phyloP scores from a whole-genome alignment of 305 asterid genomes.

The Fraxinus platypoda region DNA sequence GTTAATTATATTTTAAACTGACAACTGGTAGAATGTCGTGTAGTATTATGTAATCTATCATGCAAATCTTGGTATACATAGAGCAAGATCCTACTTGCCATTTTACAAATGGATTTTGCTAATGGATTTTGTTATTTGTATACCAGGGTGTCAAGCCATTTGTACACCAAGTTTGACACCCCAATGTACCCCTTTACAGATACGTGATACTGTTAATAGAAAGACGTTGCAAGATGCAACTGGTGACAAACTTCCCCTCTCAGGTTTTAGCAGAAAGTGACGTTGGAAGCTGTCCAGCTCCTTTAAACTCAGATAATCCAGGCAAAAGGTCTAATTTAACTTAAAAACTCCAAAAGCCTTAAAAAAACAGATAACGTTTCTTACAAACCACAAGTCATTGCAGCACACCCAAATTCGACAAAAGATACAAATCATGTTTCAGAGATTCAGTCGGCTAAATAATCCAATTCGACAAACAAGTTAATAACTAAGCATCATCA shows the following conservation, averaged over 20 bases:
- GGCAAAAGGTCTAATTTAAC: background rate
- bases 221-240: background rate
- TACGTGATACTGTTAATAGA: background rate
- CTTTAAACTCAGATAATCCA: background rate
- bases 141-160: too few species aligned
- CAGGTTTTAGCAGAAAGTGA: background rate
- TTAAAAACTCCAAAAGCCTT: background rate
- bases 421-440: background rate
- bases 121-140: background rate
- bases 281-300: background rate
- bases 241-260: background rate
- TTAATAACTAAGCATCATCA: background rate
- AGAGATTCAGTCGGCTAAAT: background rate
- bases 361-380: background rate
- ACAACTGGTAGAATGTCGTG: background rate
- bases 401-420: background rate
- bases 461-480: background rate
- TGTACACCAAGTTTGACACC: too few species aligned
- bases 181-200: background rate
- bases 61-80: background rate
- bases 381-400: background rate
- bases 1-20: too few species aligned
- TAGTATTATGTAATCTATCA: too few species aligned
- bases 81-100: background rate
- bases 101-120: background rate